Evolutionary conservation across 129 eudicot genomes (phyloP).

Genomic region (Flaveria bidentis): DNA sequence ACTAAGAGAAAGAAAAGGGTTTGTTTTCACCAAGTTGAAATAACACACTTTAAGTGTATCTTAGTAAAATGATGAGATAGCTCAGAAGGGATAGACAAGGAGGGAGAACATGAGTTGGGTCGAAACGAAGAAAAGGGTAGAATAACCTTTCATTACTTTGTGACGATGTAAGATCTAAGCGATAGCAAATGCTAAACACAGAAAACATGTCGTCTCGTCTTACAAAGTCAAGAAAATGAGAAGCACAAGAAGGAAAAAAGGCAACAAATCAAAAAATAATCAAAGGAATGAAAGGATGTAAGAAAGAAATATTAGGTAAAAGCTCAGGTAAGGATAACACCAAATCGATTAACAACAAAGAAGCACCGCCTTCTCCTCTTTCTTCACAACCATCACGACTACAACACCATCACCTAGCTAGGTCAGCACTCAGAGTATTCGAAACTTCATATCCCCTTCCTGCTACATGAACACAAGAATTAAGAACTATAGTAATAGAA

Average conservation of each 20-base stretch:
- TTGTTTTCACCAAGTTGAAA: neutral
- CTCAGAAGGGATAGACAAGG: constrained; percentile 99
- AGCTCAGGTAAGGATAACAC: constrained; percentile 97
- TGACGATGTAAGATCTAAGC: constrained; percentile 27
- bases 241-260: constrained; percentile 36
- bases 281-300: neutral
- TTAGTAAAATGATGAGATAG: constrained; percentile 24
- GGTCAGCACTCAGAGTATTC: neutral
- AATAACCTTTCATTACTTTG: constrained; percentile 4
- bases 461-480: neutral
- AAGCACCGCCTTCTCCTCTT: neutral
- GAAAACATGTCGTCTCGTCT: constrained; percentile 44
- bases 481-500: neutral
- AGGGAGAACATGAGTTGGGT: constrained; percentile 68
- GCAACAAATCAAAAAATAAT: constrained; percentile 64
- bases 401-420: neutral
- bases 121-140: constrained; percentile 30
- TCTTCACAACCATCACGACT: neutral
- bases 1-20: neutral
- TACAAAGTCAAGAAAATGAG: constrained; percentile 84
- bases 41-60: neutral
- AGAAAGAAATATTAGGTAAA: constrained; percentile 27
- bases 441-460: constrained; percentile 6
- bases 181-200: constrained; percentile 13
- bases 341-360: constrained; percentile 25